A percentile compares a stretch with the other conserved stretches of the same genome.
Evolutionary conservation across 2,329 filamentous ascomycete species (phyloP).

Genomic region (Calonectria henricotiae): DNA sequence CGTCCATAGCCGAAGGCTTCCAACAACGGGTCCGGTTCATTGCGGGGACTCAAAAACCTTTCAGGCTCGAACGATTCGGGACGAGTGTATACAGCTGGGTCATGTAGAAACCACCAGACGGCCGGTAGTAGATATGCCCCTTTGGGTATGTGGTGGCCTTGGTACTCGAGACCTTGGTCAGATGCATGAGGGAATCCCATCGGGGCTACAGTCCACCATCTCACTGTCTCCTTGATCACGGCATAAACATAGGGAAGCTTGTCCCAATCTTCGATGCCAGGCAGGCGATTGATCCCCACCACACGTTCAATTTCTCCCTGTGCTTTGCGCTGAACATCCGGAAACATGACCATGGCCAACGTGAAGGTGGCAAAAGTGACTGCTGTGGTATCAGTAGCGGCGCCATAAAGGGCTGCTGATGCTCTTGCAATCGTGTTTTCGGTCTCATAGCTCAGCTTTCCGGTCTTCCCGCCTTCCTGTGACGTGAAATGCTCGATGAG

Average conservation of each 20-base stretch:
- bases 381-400: neutral
- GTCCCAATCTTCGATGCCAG: slow-evolving; percentile 65
- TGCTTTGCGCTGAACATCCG: slow-evolving; percentile 53
- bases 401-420: neutral
- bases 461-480: neutral
- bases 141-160: slow-evolving; percentile 37
- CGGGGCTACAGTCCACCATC: no score
- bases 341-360: neutral
- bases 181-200: neutral
- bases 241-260: slow-evolving; percentile 69
- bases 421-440: neutral
- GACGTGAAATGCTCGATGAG: neutral
- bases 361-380: neutral
- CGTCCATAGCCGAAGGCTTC: neutral
- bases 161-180: slow-evolving; percentile 21
- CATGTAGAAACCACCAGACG: slow-evolving; percentile 35
- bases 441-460: neutral
- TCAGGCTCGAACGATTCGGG: slow-evolving; percentile 33
- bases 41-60: slow-evolving; percentile 33
- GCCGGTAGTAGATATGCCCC: slow-evolving; percentile 34
- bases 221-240: slow-evolving; percentile 72
- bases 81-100: slow-evolving; percentile 12
- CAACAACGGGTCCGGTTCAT: neutral
- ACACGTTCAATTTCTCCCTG: slow-evolving; percentile 70
- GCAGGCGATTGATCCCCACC: slow-evolving; percentile 65